These are phyloP conservation scores for Hanseniaspora pseudoguilliermondii DNA, from an alignment of 805 yeast genomes.

Conservation along the genomic window DNA sequence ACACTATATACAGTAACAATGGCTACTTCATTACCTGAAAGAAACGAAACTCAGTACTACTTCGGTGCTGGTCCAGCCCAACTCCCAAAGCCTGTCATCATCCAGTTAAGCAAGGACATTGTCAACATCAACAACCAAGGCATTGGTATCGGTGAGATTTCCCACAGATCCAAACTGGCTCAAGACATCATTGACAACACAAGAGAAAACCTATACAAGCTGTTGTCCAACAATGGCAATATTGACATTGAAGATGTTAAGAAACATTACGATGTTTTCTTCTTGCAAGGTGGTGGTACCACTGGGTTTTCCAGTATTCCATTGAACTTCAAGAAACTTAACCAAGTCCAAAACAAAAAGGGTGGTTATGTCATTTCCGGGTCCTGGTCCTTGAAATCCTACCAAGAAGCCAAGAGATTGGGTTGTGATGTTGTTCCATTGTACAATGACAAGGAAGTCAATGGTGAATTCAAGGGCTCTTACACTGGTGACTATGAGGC, in stretches of 20 bases:
- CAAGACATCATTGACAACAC: conserved; percentile 63
- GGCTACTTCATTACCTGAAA: not conserved
- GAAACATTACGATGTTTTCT: conserved; percentile 85
- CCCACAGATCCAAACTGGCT: conserved; percentile 86
- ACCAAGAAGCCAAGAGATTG: conserved; percentile 73
- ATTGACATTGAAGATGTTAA: conserved; percentile 46
- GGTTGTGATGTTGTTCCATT: conserved; percentile 64
- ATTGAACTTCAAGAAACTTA: conserved; percentile 40
- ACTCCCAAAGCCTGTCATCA: conserved; percentile 69
- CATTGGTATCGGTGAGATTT: conserved; percentile 88
- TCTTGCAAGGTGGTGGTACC: conserved; percentile 97
- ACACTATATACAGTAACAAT: not conserved
- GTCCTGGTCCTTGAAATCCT: conserved; percentile 81
- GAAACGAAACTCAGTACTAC: conserved; percentile 39
- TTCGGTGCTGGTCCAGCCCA: conserved; percentile 99
- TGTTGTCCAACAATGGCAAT: conserved; percentile 22
- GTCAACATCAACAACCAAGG: conserved; percentile 57
- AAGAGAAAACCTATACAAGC: conserved; percentile 48
- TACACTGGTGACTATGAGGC: conserved; percentile 24
- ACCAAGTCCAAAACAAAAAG: conserved; percentile 35
- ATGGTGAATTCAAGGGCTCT: conserved; percentile 43
- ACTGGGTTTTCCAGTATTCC: conserved; percentile 85
- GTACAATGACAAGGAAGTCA: conserved; percentile 41
- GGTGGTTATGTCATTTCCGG: conserved; percentile 86
- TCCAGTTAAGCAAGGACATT: conserved; percentile 78